Conservation (phyloP, 192 early-diverging fungal species). For the Coemansia sp. region DNA sequence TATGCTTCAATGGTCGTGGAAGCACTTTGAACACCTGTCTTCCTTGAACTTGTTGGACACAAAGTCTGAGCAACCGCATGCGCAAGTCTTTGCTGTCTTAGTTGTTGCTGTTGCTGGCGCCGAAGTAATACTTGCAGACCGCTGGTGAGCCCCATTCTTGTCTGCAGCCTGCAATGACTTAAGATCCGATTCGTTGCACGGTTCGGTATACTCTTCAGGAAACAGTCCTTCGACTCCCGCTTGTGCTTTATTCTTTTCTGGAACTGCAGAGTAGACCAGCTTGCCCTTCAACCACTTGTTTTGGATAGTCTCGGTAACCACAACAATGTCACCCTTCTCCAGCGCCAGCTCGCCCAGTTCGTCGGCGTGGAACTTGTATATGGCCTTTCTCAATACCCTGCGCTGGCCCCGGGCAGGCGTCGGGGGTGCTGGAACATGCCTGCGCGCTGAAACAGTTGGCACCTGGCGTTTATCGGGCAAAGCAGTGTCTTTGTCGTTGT, state of each 20-base stretch:
- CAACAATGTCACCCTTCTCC: constrained; percentile 82
- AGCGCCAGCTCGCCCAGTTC: constrained; percentile 80
- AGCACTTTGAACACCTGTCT: constrained; percentile 80
- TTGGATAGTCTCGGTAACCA: constrained; percentile 81
- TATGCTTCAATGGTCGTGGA: constrained; percentile 62
- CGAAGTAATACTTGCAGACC: constrained; percentile 11
- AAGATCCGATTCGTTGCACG: constrained; percentile 45
- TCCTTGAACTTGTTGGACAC: constrained; percentile 72
- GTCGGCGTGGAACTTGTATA: constrained; percentile 82
- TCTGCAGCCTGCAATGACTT: constrained; percentile 1
- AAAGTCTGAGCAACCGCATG: constrained; percentile 77
- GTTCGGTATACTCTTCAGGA: constrained; percentile 89
- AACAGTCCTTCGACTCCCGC: constrained; percentile 75
- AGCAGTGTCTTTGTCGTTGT: constrained; percentile 13
- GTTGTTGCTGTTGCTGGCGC: constrained; percentile 1
- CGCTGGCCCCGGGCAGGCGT: constrained; percentile 36
- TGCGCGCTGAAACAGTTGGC: constrained; percentile 43
- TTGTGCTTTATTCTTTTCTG: constrained; percentile 24
- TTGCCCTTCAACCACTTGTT: constrained; percentile 96
- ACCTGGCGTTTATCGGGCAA: constrained; percentile 24
- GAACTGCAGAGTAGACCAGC: constrained; percentile 57
- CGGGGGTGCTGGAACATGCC: constrained; percentile 57
- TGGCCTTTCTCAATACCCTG: constrained; percentile 60
- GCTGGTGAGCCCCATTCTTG: constrained; percentile 6
- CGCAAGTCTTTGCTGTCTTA: constrained; percentile 7